Conservation (phyloP, 257 asterid species). For the Gardenia jasminoides region DNA sequence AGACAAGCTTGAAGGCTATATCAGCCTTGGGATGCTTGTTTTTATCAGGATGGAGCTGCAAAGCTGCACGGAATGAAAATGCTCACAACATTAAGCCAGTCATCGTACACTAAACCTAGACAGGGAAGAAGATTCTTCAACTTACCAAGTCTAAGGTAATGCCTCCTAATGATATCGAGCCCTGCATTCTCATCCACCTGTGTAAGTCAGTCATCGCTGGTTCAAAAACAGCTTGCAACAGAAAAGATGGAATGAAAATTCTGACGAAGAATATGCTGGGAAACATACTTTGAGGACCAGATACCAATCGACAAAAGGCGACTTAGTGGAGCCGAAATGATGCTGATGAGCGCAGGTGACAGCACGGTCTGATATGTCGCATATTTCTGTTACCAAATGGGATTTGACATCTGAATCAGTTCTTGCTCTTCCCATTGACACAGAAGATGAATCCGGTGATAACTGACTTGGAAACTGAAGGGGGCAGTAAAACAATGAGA, state of each 20-base stretch:
- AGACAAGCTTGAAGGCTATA: conserved; percentile 76
- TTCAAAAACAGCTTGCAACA: neutral
- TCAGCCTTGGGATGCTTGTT: conserved; percentile 75
- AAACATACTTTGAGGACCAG: conserved; percentile 58
- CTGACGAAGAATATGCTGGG: neutral
- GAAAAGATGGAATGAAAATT: neutral
- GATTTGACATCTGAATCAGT: conserved; percentile 45
- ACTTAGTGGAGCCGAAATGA: conserved; percentile 16
- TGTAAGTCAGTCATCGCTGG: neutral
- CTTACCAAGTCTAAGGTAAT: conserved; percentile 62
- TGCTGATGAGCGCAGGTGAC: conserved; percentile 35
- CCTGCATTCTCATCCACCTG: conserved; percentile 70
- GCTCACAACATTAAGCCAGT: neutral
- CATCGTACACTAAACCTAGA: neutral
- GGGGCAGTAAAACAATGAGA: neutral
- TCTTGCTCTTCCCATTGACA: conserved; percentile 35
- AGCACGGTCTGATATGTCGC: conserved; percentile 40
- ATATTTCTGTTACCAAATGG: conserved; percentile 49
- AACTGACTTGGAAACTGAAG: neutral
- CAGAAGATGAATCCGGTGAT: neutral
- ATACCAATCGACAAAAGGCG: conserved; percentile 63
- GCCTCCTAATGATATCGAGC: conserved; percentile 43
- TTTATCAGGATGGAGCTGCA: conserved; percentile 86
- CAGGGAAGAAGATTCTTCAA: neutral
- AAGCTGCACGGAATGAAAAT: conserved; percentile 38